A percentile compares a stretch with the other conserved stretches of the same genome.
These are phyloP conservation scores for Irpex sp. DNA, from an alignment of 1,284 basidiomycete genomes.

Conservation along the genomic window DNA sequence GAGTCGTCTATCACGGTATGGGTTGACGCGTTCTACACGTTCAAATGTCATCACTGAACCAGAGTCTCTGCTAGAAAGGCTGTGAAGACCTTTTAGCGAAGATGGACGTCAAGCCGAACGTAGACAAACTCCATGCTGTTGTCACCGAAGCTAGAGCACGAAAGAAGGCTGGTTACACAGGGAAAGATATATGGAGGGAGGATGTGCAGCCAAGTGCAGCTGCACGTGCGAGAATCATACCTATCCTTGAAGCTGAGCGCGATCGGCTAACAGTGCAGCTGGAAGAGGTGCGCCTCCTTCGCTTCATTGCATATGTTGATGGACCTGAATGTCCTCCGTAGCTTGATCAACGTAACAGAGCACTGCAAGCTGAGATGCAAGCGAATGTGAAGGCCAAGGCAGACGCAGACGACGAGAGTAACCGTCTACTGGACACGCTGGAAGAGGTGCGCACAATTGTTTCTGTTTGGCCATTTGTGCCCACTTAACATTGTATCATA, in stretches of 20 bases:
- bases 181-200: constrained; percentile 70
- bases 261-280: constrained; percentile 59
- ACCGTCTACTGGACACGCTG: constrained; percentile 59
- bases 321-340: constrained; percentile 28
- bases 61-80: constrained; percentile 31
- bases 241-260: constrained; percentile 62
- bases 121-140: constrained; percentile 75
- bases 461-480: constrained; percentile 19
- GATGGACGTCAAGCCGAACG: constrained; percentile 70
- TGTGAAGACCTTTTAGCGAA: constrained; percentile 69
- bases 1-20: constrained; percentile 71
- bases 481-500: constrained; percentile 31
- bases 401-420: constrained; percentile 52
- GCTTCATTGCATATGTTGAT: not conserved
- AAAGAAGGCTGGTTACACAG: constrained; percentile 50
- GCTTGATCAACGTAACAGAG: constrained; percentile 64
- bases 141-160: constrained; percentile 77
- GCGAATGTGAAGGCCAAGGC: constrained; percentile 54
- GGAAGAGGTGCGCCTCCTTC: constrained; percentile 46
- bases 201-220: constrained; percentile 66
- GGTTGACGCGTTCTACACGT: constrained; percentile 5
- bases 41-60: not conserved
- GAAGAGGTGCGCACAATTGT: constrained; percentile 56
- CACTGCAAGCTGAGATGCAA: constrained; percentile 56
- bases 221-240: constrained; percentile 69